These are phyloP conservation scores for Botrytis cinerea DNA, from an alignment of 2,329 filamentous ascomycete species.

Conservation along the genomic window DNA sequence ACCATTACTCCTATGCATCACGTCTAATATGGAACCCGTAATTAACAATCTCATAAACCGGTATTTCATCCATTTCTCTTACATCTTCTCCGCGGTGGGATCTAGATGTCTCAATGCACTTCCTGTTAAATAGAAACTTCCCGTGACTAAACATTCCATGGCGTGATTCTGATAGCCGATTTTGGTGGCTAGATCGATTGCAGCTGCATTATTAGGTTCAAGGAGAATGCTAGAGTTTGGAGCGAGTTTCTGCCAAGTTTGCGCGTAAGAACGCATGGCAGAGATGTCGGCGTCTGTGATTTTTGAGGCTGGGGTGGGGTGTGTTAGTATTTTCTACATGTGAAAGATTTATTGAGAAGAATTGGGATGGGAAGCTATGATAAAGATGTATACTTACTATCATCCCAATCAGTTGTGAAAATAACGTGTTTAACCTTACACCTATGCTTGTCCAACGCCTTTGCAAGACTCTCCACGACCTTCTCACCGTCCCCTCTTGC, in stretches of 20 bases:
- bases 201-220: conserved; percentile 55
- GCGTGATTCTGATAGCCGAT: conserved; percentile 40
- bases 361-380: neutral
- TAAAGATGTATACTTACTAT: conserved; percentile 19
- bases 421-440: conserved; percentile 30
- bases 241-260: conserved; percentile 29
- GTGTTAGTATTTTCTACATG: neutral
- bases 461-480: conserved; percentile 24
- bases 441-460: conserved; percentile 21
- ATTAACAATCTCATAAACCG: neutral
- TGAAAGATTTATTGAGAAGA: fast-evolving
- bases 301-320: neutral
- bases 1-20: neutral
- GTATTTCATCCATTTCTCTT: too few species aligned
- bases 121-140: conserved; percentile 62
- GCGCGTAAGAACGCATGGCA: conserved; percentile 25
- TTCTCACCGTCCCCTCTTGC: conserved; percentile 19
- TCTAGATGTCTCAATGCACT: conserved; percentile 41
- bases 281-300: conserved; percentile 21
- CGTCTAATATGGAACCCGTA: neutral
- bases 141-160: conserved; percentile 52
- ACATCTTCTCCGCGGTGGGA: conserved; percentile 9
- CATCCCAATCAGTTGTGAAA: conserved; percentile 28
- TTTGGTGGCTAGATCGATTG: conserved; percentile 50
- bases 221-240: conserved; percentile 39